Percentiles rank a stretch among this genome's conserved stretches.
These are phyloP conservation scores for Kodamaea alishanica DNA, from an alignment of 1,139 yeast species.

Conservation along the genomic window DNA sequence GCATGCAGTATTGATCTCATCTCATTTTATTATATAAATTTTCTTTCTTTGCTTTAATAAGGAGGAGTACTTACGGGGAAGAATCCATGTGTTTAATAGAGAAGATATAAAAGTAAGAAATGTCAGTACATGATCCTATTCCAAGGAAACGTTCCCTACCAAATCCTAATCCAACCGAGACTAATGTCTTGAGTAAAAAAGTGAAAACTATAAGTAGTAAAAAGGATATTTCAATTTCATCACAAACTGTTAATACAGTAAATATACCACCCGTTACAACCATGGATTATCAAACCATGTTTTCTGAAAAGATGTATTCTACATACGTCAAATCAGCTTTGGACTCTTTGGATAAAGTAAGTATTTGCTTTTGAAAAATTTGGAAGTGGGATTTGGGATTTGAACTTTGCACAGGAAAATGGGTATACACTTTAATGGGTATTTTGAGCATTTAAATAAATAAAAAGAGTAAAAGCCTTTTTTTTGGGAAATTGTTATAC, in stretches of 20 bases:
- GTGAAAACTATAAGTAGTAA: conserved; percentile 4
- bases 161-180: conserved; percentile 8
- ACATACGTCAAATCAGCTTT: conserved; percentile 67
- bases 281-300: conserved; percentile 15
- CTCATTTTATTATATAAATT: too few relatives aligned
- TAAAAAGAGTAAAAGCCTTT: background rate
- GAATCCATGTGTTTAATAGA: background rate
- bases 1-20: background rate
- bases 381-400: conserved; percentile 6
- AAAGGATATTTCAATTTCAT: background rate
- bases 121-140: conserved; percentile 18
- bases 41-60: too few relatives aligned
- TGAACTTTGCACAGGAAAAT: conserved; percentile 5
- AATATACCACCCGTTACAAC: conserved; percentile 4
- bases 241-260: conserved; percentile 9
- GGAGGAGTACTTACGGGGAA: background rate
- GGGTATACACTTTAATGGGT: conserved; percentile 5
- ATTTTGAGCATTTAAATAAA: background rate
- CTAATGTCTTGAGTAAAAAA: conserved; percentile 8
- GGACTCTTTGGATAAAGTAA: conserved; percentile 61
- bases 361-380: conserved; percentile 21
- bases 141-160: conserved; percentile 17
- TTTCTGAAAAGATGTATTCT: conserved; percentile 57
- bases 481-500: too few relatives aligned
- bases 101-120: conserved; percentile 7